A percentile compares a stretch with the other conserved stretches of the same genome.
Evolutionary conservation across 2,329 filamentous ascomycete genomes (phyloP).

Genomic region (Pseudogymnoascus sp.): DNA sequence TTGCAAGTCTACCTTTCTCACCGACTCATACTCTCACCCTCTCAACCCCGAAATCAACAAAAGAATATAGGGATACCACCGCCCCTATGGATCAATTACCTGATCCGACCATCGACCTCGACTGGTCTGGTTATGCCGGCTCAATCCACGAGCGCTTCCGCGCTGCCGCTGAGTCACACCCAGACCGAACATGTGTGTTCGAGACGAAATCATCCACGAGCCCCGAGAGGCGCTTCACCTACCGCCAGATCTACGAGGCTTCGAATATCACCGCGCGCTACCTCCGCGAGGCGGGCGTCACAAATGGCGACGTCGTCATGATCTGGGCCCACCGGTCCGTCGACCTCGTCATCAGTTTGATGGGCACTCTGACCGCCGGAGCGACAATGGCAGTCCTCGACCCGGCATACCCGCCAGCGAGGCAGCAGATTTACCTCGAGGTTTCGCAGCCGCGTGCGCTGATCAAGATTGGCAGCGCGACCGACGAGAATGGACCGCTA

Average conservation of each 20-base stretch:
- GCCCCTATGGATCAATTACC: conserved; percentile 30
- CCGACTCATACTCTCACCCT: neutral
- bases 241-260: conserved; percentile 77
- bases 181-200: conserved; percentile 58
- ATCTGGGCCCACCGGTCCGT: conserved; percentile 80
- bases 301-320: conserved; percentile 84
- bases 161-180: conserved; percentile 53
- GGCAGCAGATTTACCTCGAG: conserved; percentile 77
- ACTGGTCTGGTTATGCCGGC: conserved; percentile 52
- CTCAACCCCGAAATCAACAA: neutral
- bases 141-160: conserved; percentile 55
- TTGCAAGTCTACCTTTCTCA: neutral
- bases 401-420: conserved; percentile 71
- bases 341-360: conserved; percentile 68
- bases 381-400: conserved; percentile 64
- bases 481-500: conserved; percentile 57
- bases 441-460: conserved; percentile 68
- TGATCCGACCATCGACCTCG: conserved; percentile 49
- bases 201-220: conserved; percentile 49
- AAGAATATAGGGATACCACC: conserved; percentile 1
- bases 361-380: conserved; percentile 56
- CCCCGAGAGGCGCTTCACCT: conserved; percentile 65
- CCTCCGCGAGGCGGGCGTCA: conserved; percentile 63
- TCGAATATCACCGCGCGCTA: conserved; percentile 76
- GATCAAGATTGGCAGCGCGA: conserved; percentile 66